phyloP scores from a whole-genome alignment of 768 basidiomycete genomes.

The Leccinum variicolor region DNA sequence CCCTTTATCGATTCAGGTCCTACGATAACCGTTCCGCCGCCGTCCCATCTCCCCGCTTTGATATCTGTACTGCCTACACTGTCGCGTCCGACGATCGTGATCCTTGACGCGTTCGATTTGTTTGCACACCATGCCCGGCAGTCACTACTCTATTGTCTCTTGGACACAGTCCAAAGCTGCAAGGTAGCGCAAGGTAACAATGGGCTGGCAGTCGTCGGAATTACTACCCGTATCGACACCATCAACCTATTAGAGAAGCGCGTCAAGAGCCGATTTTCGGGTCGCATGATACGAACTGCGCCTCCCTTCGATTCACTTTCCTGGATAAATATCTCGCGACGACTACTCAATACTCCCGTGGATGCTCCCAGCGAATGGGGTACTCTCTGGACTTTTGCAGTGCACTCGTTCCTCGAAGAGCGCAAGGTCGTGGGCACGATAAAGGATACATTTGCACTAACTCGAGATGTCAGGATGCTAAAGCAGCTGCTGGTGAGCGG shows the following conservation, averaged over 20 bases:
- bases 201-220: constrained; percentile 82
- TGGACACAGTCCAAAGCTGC: constrained; percentile 91
- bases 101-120: constrained; percentile 91
- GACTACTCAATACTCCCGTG: constrained; percentile 36
- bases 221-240: constrained; percentile 85
- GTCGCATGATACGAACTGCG: constrained; percentile 77
- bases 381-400: constrained; percentile 50
- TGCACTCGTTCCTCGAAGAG: constrained; percentile 58
- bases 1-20: constrained; percentile 44
- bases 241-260: constrained; percentile 90
- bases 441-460: constrained; percentile 58
- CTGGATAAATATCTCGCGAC: constrained; percentile 51
- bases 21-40: constrained; percentile 48
- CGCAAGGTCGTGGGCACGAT: constrained; percentile 42
- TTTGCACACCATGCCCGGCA: constrained; percentile 92
- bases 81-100: constrained; percentile 71
- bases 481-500: constrained; percentile 57
- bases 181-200: constrained; percentile 53
- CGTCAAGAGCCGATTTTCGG: constrained; percentile 96
- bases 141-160: constrained; percentile 88
- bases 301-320: constrained; percentile 48
- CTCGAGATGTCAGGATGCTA: constrained; percentile 57
- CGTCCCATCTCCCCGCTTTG: constrained; percentile 69
- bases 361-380: constrained; percentile 51
- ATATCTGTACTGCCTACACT: constrained; percentile 78